These are phyloP conservation scores for Capsicum baccatum DNA, from an alignment of 257 asterid genomes.

Conservation along the genomic window DNA sequence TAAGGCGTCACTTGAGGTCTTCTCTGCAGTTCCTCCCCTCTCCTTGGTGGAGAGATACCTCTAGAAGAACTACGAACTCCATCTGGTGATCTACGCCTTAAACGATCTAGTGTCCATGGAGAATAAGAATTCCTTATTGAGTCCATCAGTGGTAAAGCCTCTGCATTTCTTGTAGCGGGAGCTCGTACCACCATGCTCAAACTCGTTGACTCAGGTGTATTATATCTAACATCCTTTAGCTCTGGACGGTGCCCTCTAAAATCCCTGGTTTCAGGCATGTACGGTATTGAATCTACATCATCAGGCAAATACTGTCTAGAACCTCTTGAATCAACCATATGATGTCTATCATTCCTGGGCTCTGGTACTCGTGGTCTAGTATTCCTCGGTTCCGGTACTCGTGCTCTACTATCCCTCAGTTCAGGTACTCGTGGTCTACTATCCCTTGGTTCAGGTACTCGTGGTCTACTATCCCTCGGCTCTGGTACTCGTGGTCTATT, in stretches of 20 bases:
- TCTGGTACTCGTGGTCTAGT: slow-evolving; percentile 35
- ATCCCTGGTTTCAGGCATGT: slow-evolving; percentile 48
- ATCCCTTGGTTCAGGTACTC: slow-evolving; percentile 50
- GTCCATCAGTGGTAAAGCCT: slow-evolving; percentile 48
- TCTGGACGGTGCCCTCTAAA: slow-evolving; percentile 44
- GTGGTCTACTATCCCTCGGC: slow-evolving; percentile 35
- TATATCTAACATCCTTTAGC: slow-evolving; percentile 49
- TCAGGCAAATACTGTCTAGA: slow-evolving; percentile 48
- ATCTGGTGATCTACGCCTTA: slow-evolving; percentile 78
- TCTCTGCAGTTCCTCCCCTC: slow-evolving; percentile 61
- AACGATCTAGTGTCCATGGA: slow-evolving; percentile 78
- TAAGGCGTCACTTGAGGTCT: slow-evolving; percentile 51
- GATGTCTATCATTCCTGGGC: slow-evolving; percentile 27
- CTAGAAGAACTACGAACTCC: slow-evolving; percentile 53
- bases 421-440: slow-evolving; percentile 34
- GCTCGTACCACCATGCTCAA: slow-evolving; percentile 37
- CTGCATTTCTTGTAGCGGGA: slow-evolving; percentile 48
- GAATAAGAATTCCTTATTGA: slow-evolving; percentile 55
- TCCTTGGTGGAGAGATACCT: slow-evolving; percentile 58
- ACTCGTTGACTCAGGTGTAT: slow-evolving; percentile 50
- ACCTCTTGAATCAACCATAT: slow-evolving; percentile 26
- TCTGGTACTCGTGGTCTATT: slow-evolving; percentile 14
- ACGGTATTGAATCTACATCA: slow-evolving; percentile 47
- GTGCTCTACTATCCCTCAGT: slow-evolving; percentile 34
- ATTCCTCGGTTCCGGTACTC: slow-evolving; percentile 51